Evolutionary conservation across 1,284 basidiomycete species (phyloP), one percentile per base, ranked within the genome.

Genomic region (Porodaedalea pini): DNA sequence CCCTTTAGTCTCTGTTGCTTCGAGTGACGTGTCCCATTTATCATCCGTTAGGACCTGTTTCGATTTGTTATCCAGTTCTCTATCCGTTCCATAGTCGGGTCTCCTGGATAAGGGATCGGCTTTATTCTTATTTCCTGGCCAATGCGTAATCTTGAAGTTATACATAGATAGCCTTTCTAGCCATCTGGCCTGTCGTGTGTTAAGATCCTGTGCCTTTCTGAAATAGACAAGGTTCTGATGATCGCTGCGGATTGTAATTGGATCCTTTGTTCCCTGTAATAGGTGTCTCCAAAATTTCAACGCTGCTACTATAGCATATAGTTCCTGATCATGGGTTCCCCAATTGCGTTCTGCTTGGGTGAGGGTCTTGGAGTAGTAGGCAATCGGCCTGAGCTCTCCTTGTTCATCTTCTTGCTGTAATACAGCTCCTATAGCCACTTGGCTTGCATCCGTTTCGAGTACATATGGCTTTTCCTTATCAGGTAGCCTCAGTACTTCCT

Each of bases 271-370:
- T 2, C 70, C 70, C 34, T 58, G 39, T 0, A 68, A 59, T 56
- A 70, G 72, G 25, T 71, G 67, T 15, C 69, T 51, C 71, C 71
- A 77, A 19, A 66, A 56, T 17, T 68, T 59, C 13, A 73, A 61
- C 0, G 67, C 60, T 5, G 54, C 17, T 7, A 73, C 65, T 15
- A 75, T 68, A 1, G 73, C 71, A 1, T 72, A 15, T 48, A 77
- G 44, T 54, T 77, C 73, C 43, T 73, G 70, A 57, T 77, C 70
- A 56, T 72, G 67, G 39, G 70, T 68, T 6, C 63, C 60, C 58
- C 73, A 76, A 59, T 76, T 77, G 2, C 61, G 56, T 57, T 74
- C 66, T 1, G 70, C 63, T 1, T 62, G 36, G 7, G 17, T 44
- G 7, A 72, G 52, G 15, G 61, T 62, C 2, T 65, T 56, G 6